Conservation (phyloP, 805 yeast genomes). For the Candida endomychidarum region DNA sequence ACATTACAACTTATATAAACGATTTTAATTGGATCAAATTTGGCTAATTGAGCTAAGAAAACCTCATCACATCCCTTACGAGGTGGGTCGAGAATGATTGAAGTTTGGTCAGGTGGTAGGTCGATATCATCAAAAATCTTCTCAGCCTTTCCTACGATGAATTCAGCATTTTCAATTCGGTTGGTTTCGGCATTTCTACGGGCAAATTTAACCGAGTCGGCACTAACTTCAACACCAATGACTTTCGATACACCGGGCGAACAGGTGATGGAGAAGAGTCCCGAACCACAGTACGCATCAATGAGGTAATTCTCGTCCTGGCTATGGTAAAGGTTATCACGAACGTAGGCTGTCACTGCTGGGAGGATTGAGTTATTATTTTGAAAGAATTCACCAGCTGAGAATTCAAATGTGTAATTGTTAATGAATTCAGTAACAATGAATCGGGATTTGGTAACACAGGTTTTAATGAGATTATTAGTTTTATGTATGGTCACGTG, state of each 20-base stretch:
- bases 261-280: slow-evolving; percentile 86
- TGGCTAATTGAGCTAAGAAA: slow-evolving; percentile 82
- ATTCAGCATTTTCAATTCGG: slow-evolving; percentile 72
- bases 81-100: slow-evolving; percentile 95
- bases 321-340: slow-evolving; percentile 54
- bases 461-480: slow-evolving; percentile 55
- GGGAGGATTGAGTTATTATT: slow-evolving; percentile 75
- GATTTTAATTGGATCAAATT: slow-evolving; percentile 77
- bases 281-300: slow-evolving; percentile 96
- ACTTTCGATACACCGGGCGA: slow-evolving; percentile 78
- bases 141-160: slow-evolving; percentile 91
- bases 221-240: slow-evolving; percentile 91
- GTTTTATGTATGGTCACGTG: slow-evolving; percentile 27
- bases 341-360: slow-evolving; percentile 75
- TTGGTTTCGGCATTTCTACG: slow-evolving; percentile 75
- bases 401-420: slow-evolving; percentile 78
- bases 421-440: slow-evolving; percentile 75
- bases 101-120: slow-evolving; percentile 72
- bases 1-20: slow-evolving; percentile 98
- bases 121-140: slow-evolving; percentile 76
- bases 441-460: slow-evolving; percentile 76
- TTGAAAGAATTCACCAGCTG: slow-evolving; percentile 91
- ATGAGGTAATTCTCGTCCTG: slow-evolving; percentile 59
- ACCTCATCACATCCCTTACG: slow-evolving; percentile 94
- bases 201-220: slow-evolving; percentile 89